phyloP scores from a whole-genome alignment of 768 basidiomycete species.

The Mycena rebaudengoi region DNA sequence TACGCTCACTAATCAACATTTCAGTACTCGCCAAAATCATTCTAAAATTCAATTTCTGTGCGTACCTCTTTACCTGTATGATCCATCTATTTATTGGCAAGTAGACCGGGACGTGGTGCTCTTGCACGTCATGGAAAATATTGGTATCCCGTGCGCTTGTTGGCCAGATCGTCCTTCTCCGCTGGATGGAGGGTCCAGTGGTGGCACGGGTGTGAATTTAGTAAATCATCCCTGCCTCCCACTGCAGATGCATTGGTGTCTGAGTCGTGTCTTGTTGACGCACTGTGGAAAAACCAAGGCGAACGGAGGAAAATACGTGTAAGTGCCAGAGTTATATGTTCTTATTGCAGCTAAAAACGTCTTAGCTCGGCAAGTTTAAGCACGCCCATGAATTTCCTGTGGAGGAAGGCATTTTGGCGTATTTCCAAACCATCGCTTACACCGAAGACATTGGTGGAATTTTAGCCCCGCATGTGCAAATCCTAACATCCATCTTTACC shows the following conservation, averaged over 20 bases:
- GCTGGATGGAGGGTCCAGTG: not conserved
- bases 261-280: not conserved
- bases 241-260: not conserved
- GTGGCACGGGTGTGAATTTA: not conserved
- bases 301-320: not conserved
- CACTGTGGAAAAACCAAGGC: not conserved
- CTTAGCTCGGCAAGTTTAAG: not conserved
- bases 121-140: too few relatives aligned
- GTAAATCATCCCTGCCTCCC: not conserved
- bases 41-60: too few relatives aligned
- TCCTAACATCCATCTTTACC: not conserved
- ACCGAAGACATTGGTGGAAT: not conserved
- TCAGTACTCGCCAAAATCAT: too few relatives aligned
- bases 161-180: too few relatives aligned
- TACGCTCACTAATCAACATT: too few relatives aligned
- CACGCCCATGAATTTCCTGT: not conserved
- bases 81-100: too few relatives aligned
- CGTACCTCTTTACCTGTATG: too few relatives aligned
- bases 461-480: not conserved
- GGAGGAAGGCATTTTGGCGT: not conserved
- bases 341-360: not conserved
- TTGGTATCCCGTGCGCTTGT: too few relatives aligned
- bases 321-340: not conserved
- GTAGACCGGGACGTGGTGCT: too few relatives aligned
- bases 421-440: not conserved